phyloP scores from a whole-genome alignment of 1,284 basidiomycete species.

The Apiotrichum gamsii region DNA sequence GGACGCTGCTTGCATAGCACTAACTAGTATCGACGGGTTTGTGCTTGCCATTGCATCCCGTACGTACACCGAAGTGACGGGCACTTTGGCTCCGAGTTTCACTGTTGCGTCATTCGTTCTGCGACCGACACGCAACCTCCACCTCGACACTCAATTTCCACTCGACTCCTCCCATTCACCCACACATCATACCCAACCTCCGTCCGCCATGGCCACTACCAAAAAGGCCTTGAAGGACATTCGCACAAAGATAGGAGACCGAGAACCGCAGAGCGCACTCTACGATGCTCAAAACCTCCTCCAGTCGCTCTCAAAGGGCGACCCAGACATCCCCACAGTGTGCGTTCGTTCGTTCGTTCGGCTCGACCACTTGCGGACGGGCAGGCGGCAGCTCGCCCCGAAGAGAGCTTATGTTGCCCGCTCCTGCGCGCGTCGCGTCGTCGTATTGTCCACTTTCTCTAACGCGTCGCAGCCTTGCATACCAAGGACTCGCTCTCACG shows the following conservation, averaged over 20 bases:
- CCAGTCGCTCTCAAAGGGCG: conserved; percentile 58
- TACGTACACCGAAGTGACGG: no score
- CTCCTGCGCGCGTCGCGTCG: no score
- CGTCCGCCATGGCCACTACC: conserved; percentile 12
- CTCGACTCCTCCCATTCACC: background rate
- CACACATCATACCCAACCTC: background rate
- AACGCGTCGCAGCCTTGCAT: conserved; percentile 59
- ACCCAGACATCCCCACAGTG: conserved; percentile 56
- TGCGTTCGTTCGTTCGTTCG: no score
- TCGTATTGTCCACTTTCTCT: conserved; percentile 1
- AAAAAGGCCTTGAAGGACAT: conserved; percentile 63
- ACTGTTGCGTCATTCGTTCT: no score
- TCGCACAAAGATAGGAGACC: conserved; percentile 65
- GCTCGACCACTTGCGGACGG: no score
- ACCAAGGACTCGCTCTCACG: conserved; percentile 67
- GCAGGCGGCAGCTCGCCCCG: no score
- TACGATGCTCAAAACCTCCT: conserved; percentile 45
- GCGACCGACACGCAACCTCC: no score
- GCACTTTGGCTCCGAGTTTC: no score
- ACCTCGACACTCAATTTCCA: background rate
- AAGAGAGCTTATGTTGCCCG: no score
- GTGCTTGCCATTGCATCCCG: no score
- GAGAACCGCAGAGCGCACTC: conserved; percentile 60
- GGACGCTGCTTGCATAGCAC: no score
- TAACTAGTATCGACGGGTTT: no score